A percentile compares a stretch with the other conserved stretches of the same genome.
Evolutionary conservation across 73 alveolate species (phyloP).

Genomic region (Blepharisma stoltei): DNA sequence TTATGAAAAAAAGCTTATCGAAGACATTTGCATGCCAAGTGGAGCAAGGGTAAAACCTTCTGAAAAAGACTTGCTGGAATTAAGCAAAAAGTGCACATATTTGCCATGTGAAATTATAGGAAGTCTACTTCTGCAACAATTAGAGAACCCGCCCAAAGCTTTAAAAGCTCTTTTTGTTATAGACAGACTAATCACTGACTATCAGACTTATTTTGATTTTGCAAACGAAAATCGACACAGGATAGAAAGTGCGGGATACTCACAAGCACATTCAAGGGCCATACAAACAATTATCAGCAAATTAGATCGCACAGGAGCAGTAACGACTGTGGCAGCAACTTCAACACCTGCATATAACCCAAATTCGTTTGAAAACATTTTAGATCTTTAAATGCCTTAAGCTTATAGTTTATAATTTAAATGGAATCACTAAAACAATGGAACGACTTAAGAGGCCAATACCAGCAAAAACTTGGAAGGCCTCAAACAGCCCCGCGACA

Average conservation of each 20-base stretch:
- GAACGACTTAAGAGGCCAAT: no score
- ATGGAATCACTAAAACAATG: no score
- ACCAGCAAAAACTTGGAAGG: no score
- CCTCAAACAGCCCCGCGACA: no score
- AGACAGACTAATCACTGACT: slow-evolving; percentile 9
- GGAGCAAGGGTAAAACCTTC: slow-evolving; percentile 28
- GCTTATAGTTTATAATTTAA: no score
- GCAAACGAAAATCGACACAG: neutral
- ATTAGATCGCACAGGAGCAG: no score
- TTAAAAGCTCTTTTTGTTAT: slow-evolving; percentile 17
- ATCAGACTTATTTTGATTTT: slow-evolving; percentile 7
- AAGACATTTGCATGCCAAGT: slow-evolving; percentile 24
- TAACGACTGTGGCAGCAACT: no score
- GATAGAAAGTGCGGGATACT: neutral
- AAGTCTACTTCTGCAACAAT: neutral
- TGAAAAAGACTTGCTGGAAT: slow-evolving; percentile 22
- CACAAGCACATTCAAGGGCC: no score
- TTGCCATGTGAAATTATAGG: slow-evolving; percentile 8
- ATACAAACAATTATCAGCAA: no score
- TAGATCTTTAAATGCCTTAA: no score
- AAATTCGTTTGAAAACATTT: no score
- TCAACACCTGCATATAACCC: no score
- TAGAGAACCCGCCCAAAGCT: neutral
- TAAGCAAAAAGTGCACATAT: slow-evolving; percentile 21
- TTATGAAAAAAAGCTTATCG: slow-evolving; percentile 31